Evolutionary conservation across 1,139 yeast genomes (phyloP), one percentile per base, ranked within the genome.

Genomic region (Geotrichum reessii): DNA sequence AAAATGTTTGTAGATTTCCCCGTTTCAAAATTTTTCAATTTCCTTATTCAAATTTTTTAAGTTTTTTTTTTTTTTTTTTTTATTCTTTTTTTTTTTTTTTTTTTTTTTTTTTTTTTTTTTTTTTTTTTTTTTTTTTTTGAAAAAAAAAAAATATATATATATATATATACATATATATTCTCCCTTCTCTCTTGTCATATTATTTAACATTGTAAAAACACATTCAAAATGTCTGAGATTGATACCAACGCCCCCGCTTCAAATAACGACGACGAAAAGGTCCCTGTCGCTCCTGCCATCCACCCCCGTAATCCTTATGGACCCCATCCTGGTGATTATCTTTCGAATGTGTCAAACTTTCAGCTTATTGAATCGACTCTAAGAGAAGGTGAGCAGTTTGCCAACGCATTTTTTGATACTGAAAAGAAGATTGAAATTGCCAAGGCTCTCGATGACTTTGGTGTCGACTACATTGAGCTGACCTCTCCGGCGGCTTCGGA

Each of bases 301-400:
- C 68, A 59, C 9, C 69, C 56, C 48, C 59, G 66, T 48, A 92
- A 92, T 72, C 98, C 98, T 64, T 93, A 93, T 69, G 98, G 97
- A 33, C 96, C 97, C 63, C 87, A 92, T 72, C 98, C 98, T 58
- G 83, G 91, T 61, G 99, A 93, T 77, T 91, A 79, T 72, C 77
- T 93, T 64, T 90, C 97, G 24, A 93, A 93, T 71, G 98, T 93
- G 53, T 81, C 85, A 67, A 85, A 84, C 69, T 93, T 92, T 77
- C 91, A 92, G 79, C 78, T 93, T 69, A 93, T 93, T 70, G 99
- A 93, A 77, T 89, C 97, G 24, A 93, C 98, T 37, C 80, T 93
- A 65, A 86, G 98, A 80, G 99, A 93, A 76, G 98, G 99, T 74
- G 99, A 93, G 77, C 99, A 93, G 74, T 93, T 93, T 73, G 97